Base-by-base conservation (phyloP, 768 basidiomycete genomes). In the Pulveroboletus sp. region DNA sequence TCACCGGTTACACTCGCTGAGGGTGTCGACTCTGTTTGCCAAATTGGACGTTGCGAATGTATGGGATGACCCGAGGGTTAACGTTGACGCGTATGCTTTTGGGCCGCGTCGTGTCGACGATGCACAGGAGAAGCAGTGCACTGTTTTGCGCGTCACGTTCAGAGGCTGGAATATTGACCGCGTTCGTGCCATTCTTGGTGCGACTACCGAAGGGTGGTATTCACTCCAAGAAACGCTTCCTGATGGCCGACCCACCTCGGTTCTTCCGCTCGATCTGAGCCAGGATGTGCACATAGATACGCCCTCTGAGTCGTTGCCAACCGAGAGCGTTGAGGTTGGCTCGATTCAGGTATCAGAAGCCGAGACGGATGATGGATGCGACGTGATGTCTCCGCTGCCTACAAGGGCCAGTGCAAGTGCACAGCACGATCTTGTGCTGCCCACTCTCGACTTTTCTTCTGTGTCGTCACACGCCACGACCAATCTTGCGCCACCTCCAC, bases 171-270 rank as follows among this genome's bases (percentile, higher is more conserved):
- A 79, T 4, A 78, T 78, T 55, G 70, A 71, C 11, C 78, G 80
- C 40, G 86, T 91, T 8, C 72, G 84, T 36, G 67, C 76, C 40
- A 74, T 89, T 17, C 75, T 90, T 12, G 89, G 89, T 12, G 81
- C 86, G 61, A 81, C 79, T 26, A 80, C 83, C 16, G 78, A 74
- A 8, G 85, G 83, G 0, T 92, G 89, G 89, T 91, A 87, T 68
- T 73, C 76, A 0, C 65, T 91, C 16, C 81, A 88, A 60, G 87
- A 89, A 58, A 64, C 68, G 2, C 59, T 27, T 57, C 51, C n/a
- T 34, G 43, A 62, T 14, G 54, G 26, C 11, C 48, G 13, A 19
- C 49, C 63, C 12, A 38, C 50, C 5, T 23, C 36, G 7, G 23
- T 42, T 12, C 45, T 51, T 14, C 17, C 8, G 2, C 32, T 41